Evolutionary conservation across 1,284 basidiomycete genomes (phyloP), one percentile per base, ranked within the genome.

Genomic region (Sporisorium sorghi): DNA sequence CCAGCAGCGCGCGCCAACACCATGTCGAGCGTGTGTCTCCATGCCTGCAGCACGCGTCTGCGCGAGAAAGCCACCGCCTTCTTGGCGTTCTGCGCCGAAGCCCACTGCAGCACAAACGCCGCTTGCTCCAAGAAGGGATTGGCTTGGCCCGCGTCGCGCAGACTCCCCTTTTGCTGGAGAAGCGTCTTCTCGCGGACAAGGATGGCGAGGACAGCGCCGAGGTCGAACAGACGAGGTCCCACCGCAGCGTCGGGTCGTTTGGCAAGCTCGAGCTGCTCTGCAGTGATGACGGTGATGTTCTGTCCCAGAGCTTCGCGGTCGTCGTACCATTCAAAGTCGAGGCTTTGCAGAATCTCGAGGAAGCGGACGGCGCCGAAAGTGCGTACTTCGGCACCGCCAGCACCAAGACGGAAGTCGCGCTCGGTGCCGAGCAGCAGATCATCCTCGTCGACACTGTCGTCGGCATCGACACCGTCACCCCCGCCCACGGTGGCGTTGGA

Each of bases 241-340:
- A 24, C 92, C 12, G 88, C 88, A 21, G 88, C 86, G 74, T 95
- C 91, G 44, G 86, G 86, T 8, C 90, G 89, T 43, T 92, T 86
- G 80, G 92, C 97, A 42, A 96, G 87, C 76, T 93, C 90, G 59
- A 97, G 87, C 26, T 89, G 87, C 10, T 86, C 88, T 33, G 79
- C 71, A 5, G 59, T 58, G 39, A 76, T 66, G 53, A 78, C 48
- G 92, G 88, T 83, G 91, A 91, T 74, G 90, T 88, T 56, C 93
- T 86, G n/a, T 90, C 62, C 76, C 11, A 74, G 50, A 12, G 58
- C 62, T 21, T 82, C 80, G 26, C 77, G 63, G 57, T 89, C 89
- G 84, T 97, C 94, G 19, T 88, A 88, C 93, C 94, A 97, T 65
- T 92, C 90, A 77, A 97, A 91, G 83, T 91, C 90, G 70, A 97